phyloP scores from a whole-genome alignment of 1,284 basidiomycete species.

The Ganoderma sinense region DNA sequence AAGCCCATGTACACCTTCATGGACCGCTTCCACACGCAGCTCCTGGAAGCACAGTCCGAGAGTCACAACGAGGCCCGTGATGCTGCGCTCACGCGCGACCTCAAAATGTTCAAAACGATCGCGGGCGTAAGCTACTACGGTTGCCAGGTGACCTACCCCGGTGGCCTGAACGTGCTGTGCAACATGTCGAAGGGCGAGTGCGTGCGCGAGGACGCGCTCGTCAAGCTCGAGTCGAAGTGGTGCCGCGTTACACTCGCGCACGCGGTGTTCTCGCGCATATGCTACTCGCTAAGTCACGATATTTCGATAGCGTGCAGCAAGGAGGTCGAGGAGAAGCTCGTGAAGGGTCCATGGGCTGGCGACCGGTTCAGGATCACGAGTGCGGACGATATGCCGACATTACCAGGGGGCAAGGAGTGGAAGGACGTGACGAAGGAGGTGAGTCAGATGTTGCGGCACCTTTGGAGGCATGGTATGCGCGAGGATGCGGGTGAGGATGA shows the following conservation, averaged over 20 bases:
- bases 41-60: too few relatives aligned
- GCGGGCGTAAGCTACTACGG: too few relatives aligned
- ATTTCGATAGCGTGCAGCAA: neutral
- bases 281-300: neutral
- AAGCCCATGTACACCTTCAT: too few relatives aligned
- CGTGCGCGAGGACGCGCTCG: slow-evolving; percentile 7
- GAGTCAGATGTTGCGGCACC: slow-evolving; percentile 7
- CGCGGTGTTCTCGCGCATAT: neutral
- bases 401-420: slow-evolving; percentile 14
- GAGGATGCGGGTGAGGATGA: neutral
- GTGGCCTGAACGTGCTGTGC: neutral
- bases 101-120: too few relatives aligned
- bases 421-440: slow-evolving; percentile 24
- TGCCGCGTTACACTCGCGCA: neutral
- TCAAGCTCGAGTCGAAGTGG: neutral
- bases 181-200: slow-evolving; percentile 14
- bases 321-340: neutral
- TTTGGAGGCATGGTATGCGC: neutral
- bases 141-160: too few relatives aligned
- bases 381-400: neutral
- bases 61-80: too few relatives aligned
- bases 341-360: slow-evolving; percentile 9
- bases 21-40: too few relatives aligned
- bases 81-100: too few relatives aligned
- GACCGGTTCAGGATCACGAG: slow-evolving; percentile 9